Evolutionary conservation across 2,329 filamentous ascomycete species (phyloP).

Genomic region (Fusarium mangiferae): DNA sequence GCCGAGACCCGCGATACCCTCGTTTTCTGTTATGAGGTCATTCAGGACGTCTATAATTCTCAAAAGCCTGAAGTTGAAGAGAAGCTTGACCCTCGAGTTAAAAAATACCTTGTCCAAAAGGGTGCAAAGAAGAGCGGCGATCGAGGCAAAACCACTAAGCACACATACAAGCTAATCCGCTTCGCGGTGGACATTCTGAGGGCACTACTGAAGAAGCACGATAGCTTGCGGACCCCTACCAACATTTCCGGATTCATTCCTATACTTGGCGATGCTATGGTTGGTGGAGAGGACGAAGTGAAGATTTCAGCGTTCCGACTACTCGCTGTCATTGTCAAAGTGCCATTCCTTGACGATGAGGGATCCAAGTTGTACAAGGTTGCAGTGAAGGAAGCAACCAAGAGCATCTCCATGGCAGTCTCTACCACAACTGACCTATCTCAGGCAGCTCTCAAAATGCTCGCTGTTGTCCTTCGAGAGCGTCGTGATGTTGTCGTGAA

Average conservation of each 20-base stretch:
- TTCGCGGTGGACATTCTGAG: conserved; percentile 91
- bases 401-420: conserved; percentile 78
- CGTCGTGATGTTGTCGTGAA: conserved; percentile 79
- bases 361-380: conserved; percentile 74
- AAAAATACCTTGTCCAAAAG: conserved; percentile 83
- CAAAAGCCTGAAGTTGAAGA: conserved; percentile 61
- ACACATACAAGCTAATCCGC: conserved; percentile 86
- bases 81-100: conserved; percentile 71
- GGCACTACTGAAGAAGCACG: conserved; percentile 86
- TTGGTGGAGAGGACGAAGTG: conserved; percentile 89
- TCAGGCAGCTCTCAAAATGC: conserved; percentile 88
- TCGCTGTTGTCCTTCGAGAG: conserved; percentile 86
- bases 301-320: conserved; percentile 88
- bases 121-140: conserved; percentile 79
- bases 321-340: conserved; percentile 85
- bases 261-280: conserved; percentile 85
- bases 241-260: conserved; percentile 90
- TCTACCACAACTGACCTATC: conserved; percentile 85
- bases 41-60: conserved; percentile 83
- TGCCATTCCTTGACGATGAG: conserved; percentile 79
- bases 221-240: conserved; percentile 78
- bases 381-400: conserved; percentile 86
- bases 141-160: conserved; percentile 77
- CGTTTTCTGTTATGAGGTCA: conserved; percentile 95
- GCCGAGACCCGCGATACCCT: conserved; percentile 83